Evolutionary conservation across 306 rosid species (phyloP).

Genomic region (Pterocarpus macrocarpus): DNA sequence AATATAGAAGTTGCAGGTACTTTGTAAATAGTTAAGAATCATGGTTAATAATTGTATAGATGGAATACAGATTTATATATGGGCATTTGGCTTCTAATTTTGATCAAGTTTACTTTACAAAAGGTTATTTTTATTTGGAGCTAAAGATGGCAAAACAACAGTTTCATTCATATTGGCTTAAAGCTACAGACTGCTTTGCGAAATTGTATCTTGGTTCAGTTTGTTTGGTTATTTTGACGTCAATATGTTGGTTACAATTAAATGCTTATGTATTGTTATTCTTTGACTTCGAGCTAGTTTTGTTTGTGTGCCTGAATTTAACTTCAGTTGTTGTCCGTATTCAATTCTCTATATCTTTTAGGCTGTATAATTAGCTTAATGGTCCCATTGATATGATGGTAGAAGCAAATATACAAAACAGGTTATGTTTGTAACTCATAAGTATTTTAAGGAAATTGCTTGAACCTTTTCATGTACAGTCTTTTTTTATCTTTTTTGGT

Average conservation of each 20-base stretch:
- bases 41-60: too few species aligned
- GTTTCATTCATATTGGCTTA: too few species aligned
- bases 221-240: background rate
- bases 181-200: too few species aligned
- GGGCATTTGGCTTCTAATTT: too few species aligned
- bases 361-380: background rate
- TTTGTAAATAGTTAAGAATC: too few species aligned
- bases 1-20: too few species aligned
- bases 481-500: background rate
- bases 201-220: too few species aligned
- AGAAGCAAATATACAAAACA: slow-evolving; percentile 1
- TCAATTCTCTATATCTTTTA: background rate
- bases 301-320: background rate
- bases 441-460: background rate
- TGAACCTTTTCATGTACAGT: background rate
- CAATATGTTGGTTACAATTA: background rate
- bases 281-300: background rate
- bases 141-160: too few species aligned
- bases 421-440: background rate
- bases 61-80: too few species aligned
- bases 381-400: background rate
- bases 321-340: background rate
- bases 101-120: too few species aligned
- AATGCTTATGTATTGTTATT: background rate
- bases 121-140: too few species aligned